A percentile compares a stretch with the other conserved stretches of the same genome.
phyloP scores from a whole-genome alignment of 1,284 basidiomycete genomes.

The Apiotrichum brassicae region DNA sequence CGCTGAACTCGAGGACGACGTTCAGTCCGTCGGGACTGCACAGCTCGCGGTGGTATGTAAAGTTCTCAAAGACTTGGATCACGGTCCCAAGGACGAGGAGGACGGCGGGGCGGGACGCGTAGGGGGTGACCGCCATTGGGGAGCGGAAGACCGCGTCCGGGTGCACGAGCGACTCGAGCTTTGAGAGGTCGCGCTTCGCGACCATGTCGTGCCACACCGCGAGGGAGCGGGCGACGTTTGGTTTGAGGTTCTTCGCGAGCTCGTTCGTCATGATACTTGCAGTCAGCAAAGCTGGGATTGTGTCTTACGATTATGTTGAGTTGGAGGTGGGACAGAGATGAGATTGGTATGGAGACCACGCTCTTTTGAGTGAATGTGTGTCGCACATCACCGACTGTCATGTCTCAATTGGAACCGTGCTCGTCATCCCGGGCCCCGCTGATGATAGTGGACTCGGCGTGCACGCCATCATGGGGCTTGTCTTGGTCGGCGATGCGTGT shows the following conservation, averaged over 20 bases:
- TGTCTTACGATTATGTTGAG: too few relatives aligned
- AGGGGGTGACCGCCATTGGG: slow-evolving; percentile 8
- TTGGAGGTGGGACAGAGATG: too few relatives aligned
- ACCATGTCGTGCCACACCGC: slow-evolving; percentile 15
- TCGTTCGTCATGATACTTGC: background rate
- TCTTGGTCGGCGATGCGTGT: too few relatives aligned
- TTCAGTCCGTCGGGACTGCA: slow-evolving; percentile 7
- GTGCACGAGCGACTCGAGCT: slow-evolving; percentile 10
- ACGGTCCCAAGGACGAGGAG: slow-evolving; percentile 12
- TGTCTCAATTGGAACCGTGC: too few relatives aligned
- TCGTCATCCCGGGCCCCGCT: too few relatives aligned
- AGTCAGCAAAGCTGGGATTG: too few relatives aligned
- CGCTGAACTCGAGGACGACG: slow-evolving; percentile 17
- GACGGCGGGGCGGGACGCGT: slow-evolving; percentile 10
- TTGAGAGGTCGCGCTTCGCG: slow-evolving; percentile 1
- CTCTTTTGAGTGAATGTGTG: too few relatives aligned
- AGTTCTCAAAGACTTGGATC: slow-evolving; percentile 13
- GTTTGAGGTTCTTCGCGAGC: background rate
- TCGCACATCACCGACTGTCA: too few relatives aligned
- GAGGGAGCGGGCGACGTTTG: slow-evolving; percentile 8
- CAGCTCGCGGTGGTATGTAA: slow-evolving; percentile 15
- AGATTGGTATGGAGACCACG: too few relatives aligned
- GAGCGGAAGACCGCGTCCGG: slow-evolving; percentile 18
- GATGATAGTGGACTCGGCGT: too few relatives aligned
- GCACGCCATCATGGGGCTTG: too few relatives aligned